phyloP scores from a whole-genome alignment of 805 yeast species.

The Myxozyma neotropica region DNA sequence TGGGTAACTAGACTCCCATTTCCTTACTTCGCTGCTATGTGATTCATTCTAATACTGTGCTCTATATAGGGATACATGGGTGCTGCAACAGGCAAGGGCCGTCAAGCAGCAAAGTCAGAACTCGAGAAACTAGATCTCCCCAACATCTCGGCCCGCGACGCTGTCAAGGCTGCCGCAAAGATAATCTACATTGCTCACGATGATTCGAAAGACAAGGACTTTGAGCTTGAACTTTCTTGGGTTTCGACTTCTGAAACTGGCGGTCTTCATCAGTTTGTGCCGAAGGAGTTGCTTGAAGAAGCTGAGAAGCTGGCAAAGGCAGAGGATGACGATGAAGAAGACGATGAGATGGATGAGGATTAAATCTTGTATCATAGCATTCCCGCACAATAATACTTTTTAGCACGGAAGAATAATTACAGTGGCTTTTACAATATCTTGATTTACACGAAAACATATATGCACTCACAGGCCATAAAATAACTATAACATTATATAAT shows the following conservation, averaged over 20 bases:
- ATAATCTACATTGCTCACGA: conserved; percentile 94
- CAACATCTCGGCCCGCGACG: conserved; percentile 71
- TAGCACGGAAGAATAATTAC: too few species aligned
- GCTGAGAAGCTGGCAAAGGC: conserved; percentile 83
- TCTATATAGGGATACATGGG: conserved; percentile 79
- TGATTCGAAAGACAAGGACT: conserved; percentile 96
- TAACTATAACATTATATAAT: background rate
- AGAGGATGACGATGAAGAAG: conserved; percentile 77
- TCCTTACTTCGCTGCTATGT: background rate
- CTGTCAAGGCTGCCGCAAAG: conserved; percentile 90
- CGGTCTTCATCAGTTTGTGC: conserved; percentile 79
- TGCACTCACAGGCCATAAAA: background rate
- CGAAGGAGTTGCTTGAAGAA: conserved; percentile 74
- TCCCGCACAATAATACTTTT: too few species aligned
- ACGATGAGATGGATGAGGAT: conserved; percentile 48
- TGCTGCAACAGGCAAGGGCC: conserved; percentile 97
- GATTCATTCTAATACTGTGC: too few species aligned
- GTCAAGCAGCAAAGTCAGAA: conserved; percentile 97
- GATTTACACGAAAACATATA: too few species aligned
- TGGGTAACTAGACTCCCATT: conserved; percentile 54
- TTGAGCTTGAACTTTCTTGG: conserved; percentile 95
- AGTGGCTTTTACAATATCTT: background rate
- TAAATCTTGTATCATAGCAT: conserved; percentile 14
- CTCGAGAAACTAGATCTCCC: conserved; percentile 83
- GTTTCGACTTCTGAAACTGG: conserved; percentile 71